Evolutionary conservation across 352 stramenopile species (phyloP), one percentile per base, ranked within the genome.

Genomic region (Phytophthora idaei): DNA sequence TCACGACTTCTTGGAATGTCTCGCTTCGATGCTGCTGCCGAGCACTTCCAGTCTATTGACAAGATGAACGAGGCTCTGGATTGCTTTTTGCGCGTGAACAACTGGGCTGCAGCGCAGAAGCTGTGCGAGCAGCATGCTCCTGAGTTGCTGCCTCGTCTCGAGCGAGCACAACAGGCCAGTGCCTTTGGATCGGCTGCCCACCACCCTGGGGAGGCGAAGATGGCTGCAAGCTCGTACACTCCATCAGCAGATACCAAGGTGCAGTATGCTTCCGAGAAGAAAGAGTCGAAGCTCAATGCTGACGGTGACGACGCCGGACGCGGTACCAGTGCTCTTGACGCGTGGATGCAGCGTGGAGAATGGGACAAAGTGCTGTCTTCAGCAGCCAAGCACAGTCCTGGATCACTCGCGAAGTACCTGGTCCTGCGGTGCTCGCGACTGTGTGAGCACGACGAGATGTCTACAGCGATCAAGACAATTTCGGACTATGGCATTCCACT

Each of bases 361-460:
- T 98, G 95, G 94, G 92, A 98, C 69, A 92, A 94, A 56, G 87
- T 98, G 42, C 87, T 98, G 9, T 93, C 85, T 31, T 92, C 86
- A 3, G 87, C 87, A 32, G 81, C 84, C 12, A 94, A 95, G 58
- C 85, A 95, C 39, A 83, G 85, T 15, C 57, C 76, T 36, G 80
- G 82, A 46, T 86, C 88, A 31, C 76, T 97, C 15, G 73, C 83
- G 3, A 98, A 97, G 68, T 98, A 98, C 57, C 79, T 96, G 27
- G 82, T 93, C 5, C 49, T 95, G 36, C 83, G 89, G 9, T 94
- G 84, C 57, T 64, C 65, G 10, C 75, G 87, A 5, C 76, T 95
- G 27, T 85, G 83, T 21, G 87, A 96, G 28, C 74, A 93, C 28
- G 81, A 89, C 39, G 85, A 95, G 49, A 73, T 76, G 28, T 78